Conservation (phyloP, 2,329 filamentous ascomycete genomes). For the Sordariomycetes sp. region DNA sequence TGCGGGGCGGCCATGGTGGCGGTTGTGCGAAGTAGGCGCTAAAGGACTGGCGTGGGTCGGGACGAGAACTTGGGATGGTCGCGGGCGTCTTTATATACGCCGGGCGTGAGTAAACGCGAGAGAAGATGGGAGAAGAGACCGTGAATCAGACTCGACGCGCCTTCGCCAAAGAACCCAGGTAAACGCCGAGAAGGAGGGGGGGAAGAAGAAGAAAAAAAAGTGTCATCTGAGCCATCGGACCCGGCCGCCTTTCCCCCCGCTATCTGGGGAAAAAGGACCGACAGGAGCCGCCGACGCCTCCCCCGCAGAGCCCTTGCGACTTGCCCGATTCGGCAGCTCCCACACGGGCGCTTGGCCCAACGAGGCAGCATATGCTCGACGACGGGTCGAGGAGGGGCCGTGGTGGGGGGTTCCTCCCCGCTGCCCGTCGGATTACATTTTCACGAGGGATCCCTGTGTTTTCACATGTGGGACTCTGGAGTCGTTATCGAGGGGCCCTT, state of each 20-base stretch:
- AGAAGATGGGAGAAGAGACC: background rate
- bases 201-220: background rate
- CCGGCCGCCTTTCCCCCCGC: background rate
- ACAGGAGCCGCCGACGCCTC: background rate
- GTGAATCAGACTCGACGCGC: background rate
- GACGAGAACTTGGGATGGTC: background rate
- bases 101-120: background rate
- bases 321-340: background rate
- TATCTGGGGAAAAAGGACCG: background rate
- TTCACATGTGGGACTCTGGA: too few species aligned
- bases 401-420: background rate
- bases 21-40: background rate
- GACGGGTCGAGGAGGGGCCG: background rate
- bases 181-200: too few species aligned
- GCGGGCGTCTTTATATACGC: background rate
- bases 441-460: too few species aligned
- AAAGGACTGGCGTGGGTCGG: background rate
- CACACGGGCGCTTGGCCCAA: background rate
- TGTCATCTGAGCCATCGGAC: background rate
- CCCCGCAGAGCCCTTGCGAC: background rate
- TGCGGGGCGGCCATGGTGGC: constrained; percentile 8
- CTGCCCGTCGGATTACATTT: too few species aligned
- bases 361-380: background rate
- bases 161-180: background rate
- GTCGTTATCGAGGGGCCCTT: too few species aligned